These are phyloP conservation scores for Alloteropsis angusta DNA, from an alignment of 202 grass and related monocot species.

Conservation along the genomic window DNA sequence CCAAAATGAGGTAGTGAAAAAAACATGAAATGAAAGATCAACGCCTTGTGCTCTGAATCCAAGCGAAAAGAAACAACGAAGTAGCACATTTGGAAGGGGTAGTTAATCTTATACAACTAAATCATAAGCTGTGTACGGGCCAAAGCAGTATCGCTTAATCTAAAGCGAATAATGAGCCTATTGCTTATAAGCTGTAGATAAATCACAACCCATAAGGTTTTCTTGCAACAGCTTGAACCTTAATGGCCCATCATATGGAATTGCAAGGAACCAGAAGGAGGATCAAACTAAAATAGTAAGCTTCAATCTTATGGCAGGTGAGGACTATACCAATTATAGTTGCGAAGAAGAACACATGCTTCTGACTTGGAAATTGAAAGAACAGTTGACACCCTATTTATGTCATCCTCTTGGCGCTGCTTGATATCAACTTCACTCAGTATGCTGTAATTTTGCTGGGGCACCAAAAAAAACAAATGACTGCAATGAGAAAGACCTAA, in stretches of 20 bases:
- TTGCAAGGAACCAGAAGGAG: neutral
- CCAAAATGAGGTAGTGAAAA: conserved; percentile 27
- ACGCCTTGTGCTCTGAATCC: neutral
- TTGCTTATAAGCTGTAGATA: neutral
- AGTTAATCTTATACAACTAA: neutral
- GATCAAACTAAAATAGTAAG: neutral
- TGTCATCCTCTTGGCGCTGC: conserved; percentile 74
- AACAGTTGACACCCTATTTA: conserved; percentile 86
- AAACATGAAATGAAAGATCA: conserved; percentile 11
- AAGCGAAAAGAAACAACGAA: conserved; percentile 15
- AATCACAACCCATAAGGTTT: neutral
- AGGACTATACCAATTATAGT: conserved; percentile 71
- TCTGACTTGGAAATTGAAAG: conserved; percentile 79
- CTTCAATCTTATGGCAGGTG: neutral
- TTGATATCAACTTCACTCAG: conserved; percentile 79
- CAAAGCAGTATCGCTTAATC: conserved; percentile 14
- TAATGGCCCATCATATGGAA: neutral
- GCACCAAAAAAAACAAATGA: conserved; percentile 25
- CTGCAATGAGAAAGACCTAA: neutral
- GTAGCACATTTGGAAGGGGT: neutral
- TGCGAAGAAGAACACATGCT: conserved; percentile 83
- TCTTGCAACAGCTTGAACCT: conserved; percentile 1
- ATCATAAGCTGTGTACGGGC: neutral
- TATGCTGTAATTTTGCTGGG: conserved; percentile 86
- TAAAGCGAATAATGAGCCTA: neutral